Base-by-base conservation (phyloP, 495 filamentous ascomycete genomes). In the Glonium stellatum region DNA sequence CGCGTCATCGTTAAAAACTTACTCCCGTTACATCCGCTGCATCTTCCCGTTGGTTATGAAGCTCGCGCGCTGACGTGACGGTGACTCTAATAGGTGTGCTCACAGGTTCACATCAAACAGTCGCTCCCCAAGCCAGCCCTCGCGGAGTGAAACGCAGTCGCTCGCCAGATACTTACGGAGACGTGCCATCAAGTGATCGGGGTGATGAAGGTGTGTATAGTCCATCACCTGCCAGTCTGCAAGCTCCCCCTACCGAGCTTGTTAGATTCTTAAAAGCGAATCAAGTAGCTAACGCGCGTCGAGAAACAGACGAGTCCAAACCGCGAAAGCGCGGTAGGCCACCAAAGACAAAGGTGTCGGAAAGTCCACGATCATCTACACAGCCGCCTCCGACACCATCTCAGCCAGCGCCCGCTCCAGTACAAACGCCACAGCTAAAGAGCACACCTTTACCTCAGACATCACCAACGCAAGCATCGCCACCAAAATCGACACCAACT, bases 91-190 rank as follows among this genome's bases (percentile, higher is more conserved):
- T 50, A 67, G 65, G 64, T 56, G 65, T 67, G 48, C 67, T 66
- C 22, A 60, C 61, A 18, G 57, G 47, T 55, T 52, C 64, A 41
- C 50, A 61, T 1, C 60, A 77, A 64, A 69, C 72, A 62, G 75
- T 77, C 66, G 77, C 78, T 63, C 74, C 74, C 19, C 79, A 79
- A 68, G 72, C 72, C 52, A 80, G 70, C 60, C 83, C 90, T 64
- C 86, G 93, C 71, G 90, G 91, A 62, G 73, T 89, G 70, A 98
- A 97, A 79, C 84, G 93, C 75, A 93, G 89, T 82, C 90, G 90
- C 58, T 96, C 93, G 55, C 92, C 90, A 66, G 89, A 95, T 65
- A 78, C 56, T 65, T 84, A 86, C 70, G 83, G 81, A 69, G 84
- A 87, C 62, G 80, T 81, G 70, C 82, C 81, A 74, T 25, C 36